These are phyloP conservation scores for Pseudogymnoascus sp. DNA, from an alignment of 2,329 filamentous ascomycete species.

Conservation along the genomic window DNA sequence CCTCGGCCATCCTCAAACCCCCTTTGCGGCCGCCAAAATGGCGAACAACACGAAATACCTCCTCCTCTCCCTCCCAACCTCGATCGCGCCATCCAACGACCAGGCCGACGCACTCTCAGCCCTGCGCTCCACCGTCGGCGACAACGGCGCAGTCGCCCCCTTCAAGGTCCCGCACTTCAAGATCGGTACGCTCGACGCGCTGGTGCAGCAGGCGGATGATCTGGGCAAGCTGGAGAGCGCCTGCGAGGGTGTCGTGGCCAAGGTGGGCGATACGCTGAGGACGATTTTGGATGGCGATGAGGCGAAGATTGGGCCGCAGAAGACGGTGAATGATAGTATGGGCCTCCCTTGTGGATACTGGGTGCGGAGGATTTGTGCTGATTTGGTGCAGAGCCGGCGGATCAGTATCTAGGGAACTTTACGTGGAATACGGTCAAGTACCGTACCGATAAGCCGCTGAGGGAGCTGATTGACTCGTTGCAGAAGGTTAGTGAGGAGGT, in stretches of 20 bases:
- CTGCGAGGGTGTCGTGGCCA: slow-evolving; percentile 75
- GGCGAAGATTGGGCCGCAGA: slow-evolving; percentile 62
- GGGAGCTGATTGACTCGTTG: slow-evolving; percentile 76
- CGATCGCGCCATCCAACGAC: slow-evolving; percentile 73
- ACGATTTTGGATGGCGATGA: slow-evolving; percentile 28
- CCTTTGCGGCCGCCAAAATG: background rate
- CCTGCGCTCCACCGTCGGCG: slow-evolving; percentile 63
- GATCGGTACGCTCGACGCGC: slow-evolving; percentile 88
- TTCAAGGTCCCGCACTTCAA: slow-evolving; percentile 93
- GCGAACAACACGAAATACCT: slow-evolving; percentile 54
- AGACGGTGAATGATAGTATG: slow-evolving; percentile 73
- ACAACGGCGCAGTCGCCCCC: slow-evolving; percentile 66
- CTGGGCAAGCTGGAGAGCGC: slow-evolving; percentile 75
- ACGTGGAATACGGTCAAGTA: slow-evolving; percentile 98
- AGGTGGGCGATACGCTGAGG: slow-evolving; percentile 47
- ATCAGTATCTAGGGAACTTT: slow-evolving; percentile 83
- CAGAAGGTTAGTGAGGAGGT: slow-evolving; percentile 58
- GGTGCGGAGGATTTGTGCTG: background rate
- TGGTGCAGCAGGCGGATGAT: slow-evolving; percentile 95
- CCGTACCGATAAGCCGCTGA: slow-evolving; percentile 80
- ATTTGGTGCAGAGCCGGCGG: slow-evolving; percentile 69
- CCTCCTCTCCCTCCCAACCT: slow-evolving; percentile 81
- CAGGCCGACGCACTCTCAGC: slow-evolving; percentile 73
- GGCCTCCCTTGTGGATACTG: slow-evolving; percentile 51
- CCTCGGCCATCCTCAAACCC: background rate